Conservation (phyloP, 257 asterid genomes). For the Nicotiana sylvestris region DNA sequence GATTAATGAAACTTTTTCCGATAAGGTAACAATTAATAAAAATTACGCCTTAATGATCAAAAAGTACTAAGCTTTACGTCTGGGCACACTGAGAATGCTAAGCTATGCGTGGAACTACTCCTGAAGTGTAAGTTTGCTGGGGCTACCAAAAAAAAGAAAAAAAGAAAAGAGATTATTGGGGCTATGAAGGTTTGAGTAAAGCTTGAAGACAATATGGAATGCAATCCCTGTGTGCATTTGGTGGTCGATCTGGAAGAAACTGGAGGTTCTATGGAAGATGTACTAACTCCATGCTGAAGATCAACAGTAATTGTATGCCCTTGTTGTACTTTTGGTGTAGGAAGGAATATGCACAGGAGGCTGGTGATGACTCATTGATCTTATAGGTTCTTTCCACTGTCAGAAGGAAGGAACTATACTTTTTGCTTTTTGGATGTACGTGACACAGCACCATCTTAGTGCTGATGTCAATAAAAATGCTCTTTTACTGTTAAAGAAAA, state of each 20-base stretch:
- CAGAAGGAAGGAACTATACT: not conserved
- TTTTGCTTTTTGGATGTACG: not conserved
- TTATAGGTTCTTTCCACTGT: not conserved
- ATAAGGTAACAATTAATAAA: not conserved
- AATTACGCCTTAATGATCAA: not conserved
- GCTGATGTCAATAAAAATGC: not conserved
- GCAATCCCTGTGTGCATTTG: not conserved
- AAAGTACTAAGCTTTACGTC: not conserved
- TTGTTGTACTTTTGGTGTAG: not conserved
- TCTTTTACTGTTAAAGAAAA: not conserved
- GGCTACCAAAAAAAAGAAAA: not conserved
- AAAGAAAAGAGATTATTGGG: not conserved
- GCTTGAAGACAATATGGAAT: slow-evolving; percentile 2
- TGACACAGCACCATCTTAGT: not conserved
- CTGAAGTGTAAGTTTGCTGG: not conserved
- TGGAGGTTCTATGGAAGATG: not conserved
- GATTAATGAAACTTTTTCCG: not conserved
- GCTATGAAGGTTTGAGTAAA: not conserved
- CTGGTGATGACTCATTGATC: not conserved
- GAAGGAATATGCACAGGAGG: not conserved
- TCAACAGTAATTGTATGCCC: not conserved
- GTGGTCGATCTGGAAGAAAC: not conserved
- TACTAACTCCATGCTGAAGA: not conserved
- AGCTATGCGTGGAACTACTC: not conserved
- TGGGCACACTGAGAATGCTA: not conserved